These are phyloP conservation scores for Globisporangium iwayamae DNA, from an alignment of 352 stramenopile genomes.

Conservation along the genomic window DNA sequence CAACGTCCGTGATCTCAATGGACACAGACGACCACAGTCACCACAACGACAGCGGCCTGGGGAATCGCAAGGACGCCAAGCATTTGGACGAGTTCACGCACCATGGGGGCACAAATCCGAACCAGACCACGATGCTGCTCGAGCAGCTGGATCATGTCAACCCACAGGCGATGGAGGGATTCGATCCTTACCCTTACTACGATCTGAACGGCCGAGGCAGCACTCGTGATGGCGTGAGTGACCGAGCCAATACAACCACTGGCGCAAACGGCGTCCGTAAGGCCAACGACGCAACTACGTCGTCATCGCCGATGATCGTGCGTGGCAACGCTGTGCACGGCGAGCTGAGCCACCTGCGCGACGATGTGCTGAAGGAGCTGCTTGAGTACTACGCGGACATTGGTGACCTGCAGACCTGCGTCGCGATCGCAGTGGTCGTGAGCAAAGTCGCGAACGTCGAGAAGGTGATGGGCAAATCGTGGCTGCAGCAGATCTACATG, in stretches of 20 bases:
- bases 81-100: slow-evolving; percentile 13
- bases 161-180: slow-evolving; percentile 82
- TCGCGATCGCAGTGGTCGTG: slow-evolving; percentile 73
- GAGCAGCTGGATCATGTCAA: slow-evolving; percentile 87
- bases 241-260: not conserved
- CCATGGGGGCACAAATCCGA: slow-evolving; percentile 29
- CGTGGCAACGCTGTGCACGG: slow-evolving; percentile 76
- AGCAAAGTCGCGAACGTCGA: slow-evolving; percentile 72
- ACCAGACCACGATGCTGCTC: slow-evolving; percentile 72
- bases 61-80: slow-evolving; percentile 12
- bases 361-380: slow-evolving; percentile 79
- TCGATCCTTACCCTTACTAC: slow-evolving; percentile 85
- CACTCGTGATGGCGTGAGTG: slow-evolving; percentile 2
- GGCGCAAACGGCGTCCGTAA: slow-evolving; percentile 20
- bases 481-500: slow-evolving; percentile 90
- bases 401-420: slow-evolving; percentile 83
- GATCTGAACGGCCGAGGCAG: slow-evolving; percentile 37
- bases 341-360: slow-evolving; percentile 65
- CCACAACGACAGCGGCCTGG: slow-evolving; percentile 16
- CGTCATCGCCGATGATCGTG: slow-evolving; percentile 66
- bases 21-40: slow-evolving; percentile 21
- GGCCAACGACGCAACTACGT: slow-evolving; percentile 29
- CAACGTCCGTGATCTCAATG: slow-evolving; percentile 17
- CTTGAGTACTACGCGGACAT: slow-evolving; percentile 86
- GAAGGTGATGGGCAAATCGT: slow-evolving; percentile 78